Conservation (phyloP, 495 filamentous ascomycete species). For the Neurospora discreta region DNA sequence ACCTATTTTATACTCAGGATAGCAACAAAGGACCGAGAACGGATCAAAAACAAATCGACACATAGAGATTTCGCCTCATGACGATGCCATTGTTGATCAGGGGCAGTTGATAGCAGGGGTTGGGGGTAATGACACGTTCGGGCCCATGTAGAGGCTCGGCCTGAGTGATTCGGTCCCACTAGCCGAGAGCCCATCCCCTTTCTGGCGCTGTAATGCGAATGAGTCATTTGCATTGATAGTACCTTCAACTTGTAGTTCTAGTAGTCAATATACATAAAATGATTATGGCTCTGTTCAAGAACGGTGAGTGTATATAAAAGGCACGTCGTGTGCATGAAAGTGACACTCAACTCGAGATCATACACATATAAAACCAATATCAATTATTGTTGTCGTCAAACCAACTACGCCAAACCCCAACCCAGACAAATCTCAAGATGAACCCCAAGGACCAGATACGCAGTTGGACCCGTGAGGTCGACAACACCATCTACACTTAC, state of each 20-base stretch:
- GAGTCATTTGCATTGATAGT: not conserved
- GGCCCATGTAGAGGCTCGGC: not conserved
- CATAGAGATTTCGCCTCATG: not conserved
- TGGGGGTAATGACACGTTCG: not conserved
- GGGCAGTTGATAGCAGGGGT: not conserved
- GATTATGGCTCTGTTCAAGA: not conserved
- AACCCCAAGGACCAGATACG: not conserved
- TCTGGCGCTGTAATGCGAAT: not conserved
- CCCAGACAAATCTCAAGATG: not conserved
- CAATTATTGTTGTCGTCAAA: not conserved
- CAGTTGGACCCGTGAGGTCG: slow-evolving; percentile 7
- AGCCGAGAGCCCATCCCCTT: not conserved
- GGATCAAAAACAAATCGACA: not conserved
- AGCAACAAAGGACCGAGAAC: not conserved
- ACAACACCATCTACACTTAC: slow-evolving; percentile 27
- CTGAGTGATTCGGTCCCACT: not conserved
- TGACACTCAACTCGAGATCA: not conserved
- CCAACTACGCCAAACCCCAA: not conserved
- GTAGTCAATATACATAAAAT: too few species aligned
- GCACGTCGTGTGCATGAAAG: not conserved
- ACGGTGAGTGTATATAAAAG: not conserved
- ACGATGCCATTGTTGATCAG: not conserved
- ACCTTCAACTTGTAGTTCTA: not conserved
- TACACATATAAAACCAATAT: not conserved
- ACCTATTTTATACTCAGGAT: not conserved